phyloP scores from a whole-genome alignment of 352 stramenopile species.

The Thraustochytrium sp. region DNA sequence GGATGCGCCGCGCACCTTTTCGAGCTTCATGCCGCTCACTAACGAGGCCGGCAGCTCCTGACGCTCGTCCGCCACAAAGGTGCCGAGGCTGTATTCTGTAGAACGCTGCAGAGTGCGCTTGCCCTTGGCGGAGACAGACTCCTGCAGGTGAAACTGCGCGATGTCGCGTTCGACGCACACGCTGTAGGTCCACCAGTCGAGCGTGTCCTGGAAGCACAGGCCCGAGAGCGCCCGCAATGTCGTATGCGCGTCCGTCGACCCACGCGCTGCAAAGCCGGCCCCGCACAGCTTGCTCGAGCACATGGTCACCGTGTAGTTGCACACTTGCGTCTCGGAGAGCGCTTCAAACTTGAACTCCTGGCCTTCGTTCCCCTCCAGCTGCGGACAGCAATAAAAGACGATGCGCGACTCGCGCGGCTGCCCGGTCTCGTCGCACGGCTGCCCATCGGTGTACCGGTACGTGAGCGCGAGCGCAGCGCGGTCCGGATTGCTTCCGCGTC shows the following conservation, averaged over 20 bases:
- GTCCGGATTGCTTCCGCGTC: not conserved
- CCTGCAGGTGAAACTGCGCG: conserved; percentile 2
- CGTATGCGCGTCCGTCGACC: not conserved
- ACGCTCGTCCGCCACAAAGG: not conserved
- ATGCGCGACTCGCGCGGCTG: not conserved
- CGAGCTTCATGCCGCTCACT: not conserved
- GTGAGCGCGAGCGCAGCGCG: not conserved
- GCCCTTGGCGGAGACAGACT: not conserved
- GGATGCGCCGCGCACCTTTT: not conserved
- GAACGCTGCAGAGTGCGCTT: not conserved
- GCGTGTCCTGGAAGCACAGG: conserved; percentile 18
- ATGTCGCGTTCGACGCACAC: conserved; percentile 8
- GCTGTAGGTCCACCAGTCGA: conserved; percentile 28
- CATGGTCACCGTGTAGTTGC: conserved; percentile 25
- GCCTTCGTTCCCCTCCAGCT: not conserved
- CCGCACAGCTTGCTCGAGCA: not conserved
- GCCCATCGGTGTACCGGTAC: not conserved
- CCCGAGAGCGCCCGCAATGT: conserved; percentile 1
- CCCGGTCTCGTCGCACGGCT: conserved; percentile 23
- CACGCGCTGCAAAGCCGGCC: not conserved
- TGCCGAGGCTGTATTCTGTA: not conserved
- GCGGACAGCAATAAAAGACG: conserved; percentile 25
- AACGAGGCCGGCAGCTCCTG: not conserved
- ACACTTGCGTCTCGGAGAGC: not conserved
- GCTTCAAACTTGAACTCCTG: conserved; percentile 12